Evolutionary conservation across 2,329 filamentous ascomycete species (phyloP).

Genomic region (Sarocladiaceae sp.): DNA sequence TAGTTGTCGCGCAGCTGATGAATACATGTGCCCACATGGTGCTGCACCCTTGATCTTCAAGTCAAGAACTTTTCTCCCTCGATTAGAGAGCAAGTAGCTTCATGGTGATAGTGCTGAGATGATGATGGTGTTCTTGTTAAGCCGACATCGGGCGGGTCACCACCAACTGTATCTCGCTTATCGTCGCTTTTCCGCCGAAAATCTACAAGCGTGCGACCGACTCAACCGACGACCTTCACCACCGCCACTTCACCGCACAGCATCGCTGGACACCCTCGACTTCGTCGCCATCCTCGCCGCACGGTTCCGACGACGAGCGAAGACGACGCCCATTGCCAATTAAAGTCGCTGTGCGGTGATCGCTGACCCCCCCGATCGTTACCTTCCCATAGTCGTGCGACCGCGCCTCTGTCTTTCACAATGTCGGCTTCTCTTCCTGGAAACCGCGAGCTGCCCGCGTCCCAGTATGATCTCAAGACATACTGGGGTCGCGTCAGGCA

Average conservation of each 20-base stretch:
- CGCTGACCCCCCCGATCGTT: not conserved
- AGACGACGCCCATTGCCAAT: constrained; percentile 1
- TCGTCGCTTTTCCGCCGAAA: constrained; percentile 13
- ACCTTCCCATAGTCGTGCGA: not conserved
- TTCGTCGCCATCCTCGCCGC: not conserved
- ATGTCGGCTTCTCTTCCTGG: constrained; percentile 67
- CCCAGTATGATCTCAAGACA: constrained; percentile 86
- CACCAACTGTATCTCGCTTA: constrained; percentile 12
- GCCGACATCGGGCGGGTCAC: constrained; percentile 13
- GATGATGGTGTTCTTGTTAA: not conserved
- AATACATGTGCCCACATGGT: too few species aligned
- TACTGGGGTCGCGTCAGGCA: constrained; percentile 96
- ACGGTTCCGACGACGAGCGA: not conserved
- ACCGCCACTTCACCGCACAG: not conserved
- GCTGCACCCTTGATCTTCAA: too few species aligned
- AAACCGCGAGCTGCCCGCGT: constrained; percentile 78
- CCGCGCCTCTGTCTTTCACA: constrained; percentile 13
- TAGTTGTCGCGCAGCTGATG: too few species aligned
- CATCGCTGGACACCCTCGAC: not conserved
- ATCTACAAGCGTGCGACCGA: not conserved
- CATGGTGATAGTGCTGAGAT: not conserved
- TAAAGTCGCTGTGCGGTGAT: not conserved
- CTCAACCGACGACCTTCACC: not conserved
- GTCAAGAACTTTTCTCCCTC: too few species aligned
- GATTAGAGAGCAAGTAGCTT: not conserved